A percentile compares a stretch with the other conserved stretches of the same genome.
Evolutionary conservation across 768 basidiomycete genomes (phyloP).

Genomic region (Leucosporidium creatinivorum): DNA sequence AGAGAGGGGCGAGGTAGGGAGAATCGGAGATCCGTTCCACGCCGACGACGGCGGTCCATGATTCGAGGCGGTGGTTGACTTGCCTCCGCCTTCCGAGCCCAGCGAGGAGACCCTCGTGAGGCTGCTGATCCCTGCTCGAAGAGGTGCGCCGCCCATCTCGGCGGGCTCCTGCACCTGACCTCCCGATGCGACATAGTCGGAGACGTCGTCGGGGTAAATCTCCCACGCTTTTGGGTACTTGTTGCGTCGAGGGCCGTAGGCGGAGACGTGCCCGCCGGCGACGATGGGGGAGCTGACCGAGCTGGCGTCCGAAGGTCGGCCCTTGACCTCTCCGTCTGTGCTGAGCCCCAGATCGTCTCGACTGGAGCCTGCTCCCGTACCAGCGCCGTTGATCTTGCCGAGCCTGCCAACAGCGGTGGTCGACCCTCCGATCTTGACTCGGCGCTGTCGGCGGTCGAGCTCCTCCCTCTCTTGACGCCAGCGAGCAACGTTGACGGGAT

Average conservation of each 20-base stretch:
- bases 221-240: slow-evolving; percentile 8
- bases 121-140: too few species aligned
- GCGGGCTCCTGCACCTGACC: neutral
- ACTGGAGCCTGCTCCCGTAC: neutral
- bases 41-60: neutral
- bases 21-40: neutral
- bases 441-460: neutral
- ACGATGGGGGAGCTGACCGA: neutral
- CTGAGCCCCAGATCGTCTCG: neutral
- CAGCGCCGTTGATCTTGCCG: neutral
- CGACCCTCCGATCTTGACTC: neutral
- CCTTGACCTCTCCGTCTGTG: neutral
- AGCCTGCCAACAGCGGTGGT: too few species aligned
- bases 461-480: slow-evolving; percentile 4
- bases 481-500: slow-evolving; percentile 5
- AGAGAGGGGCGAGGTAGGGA: neutral
- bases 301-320: neutral
- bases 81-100: too few species aligned
- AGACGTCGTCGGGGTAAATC: slow-evolving; percentile 15
- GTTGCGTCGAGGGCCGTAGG: slow-evolving; percentile 10
- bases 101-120: too few species aligned
- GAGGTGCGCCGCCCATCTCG: neutral
- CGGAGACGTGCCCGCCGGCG: neutral
- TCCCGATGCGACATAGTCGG: slow-evolving; percentile 1
- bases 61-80: neutral